These are phyloP conservation scores for Marasmius tenuissimus DNA, from an alignment of 1,284 basidiomycete genomes.

Conservation along the genomic window DNA sequence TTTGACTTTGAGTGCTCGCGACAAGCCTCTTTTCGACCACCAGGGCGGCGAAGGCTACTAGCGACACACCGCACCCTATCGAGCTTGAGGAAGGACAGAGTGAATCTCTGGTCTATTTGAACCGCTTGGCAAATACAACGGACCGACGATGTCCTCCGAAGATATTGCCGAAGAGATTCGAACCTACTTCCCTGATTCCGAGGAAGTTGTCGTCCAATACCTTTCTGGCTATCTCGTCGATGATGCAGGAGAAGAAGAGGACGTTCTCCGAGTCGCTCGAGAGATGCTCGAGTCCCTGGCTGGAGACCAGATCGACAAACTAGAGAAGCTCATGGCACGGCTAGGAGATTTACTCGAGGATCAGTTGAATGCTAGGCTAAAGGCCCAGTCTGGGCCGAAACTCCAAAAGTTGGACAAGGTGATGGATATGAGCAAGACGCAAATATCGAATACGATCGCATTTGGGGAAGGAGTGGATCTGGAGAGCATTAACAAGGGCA, in stretches of 20 bases:
- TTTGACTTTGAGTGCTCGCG: too few species aligned
- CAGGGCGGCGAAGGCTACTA: too few species aligned
- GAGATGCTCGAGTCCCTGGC: slow-evolving; percentile 78
- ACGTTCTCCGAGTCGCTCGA: slow-evolving; percentile 78
- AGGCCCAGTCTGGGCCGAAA: slow-evolving; percentile 57
- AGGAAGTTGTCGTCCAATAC: slow-evolving; percentile 93
- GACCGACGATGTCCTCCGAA: slow-evolving; percentile 48
- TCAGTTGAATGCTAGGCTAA: slow-evolving; percentile 56
- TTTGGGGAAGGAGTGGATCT: slow-evolving; percentile 88
- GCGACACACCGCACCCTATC: too few species aligned
- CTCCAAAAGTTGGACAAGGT: slow-evolving; percentile 88
- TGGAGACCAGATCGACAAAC: slow-evolving; percentile 48
- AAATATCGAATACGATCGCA: slow-evolving; percentile 83
- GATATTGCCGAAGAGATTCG: slow-evolving; percentile 83
- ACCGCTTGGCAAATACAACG: not conserved
- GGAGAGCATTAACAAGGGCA: slow-evolving; percentile 93
- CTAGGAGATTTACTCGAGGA: slow-evolving; percentile 70
- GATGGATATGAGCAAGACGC: slow-evolving; percentile 89
- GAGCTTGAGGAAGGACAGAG: too few species aligned
- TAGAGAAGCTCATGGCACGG: slow-evolving; percentile 66
- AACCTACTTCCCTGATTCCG: slow-evolving; percentile 79
- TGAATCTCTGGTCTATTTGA: not conserved
- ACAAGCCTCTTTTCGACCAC: too few species aligned
- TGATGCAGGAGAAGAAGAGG: slow-evolving; percentile 90
- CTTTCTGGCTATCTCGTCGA: slow-evolving; percentile 91